Evolutionary conservation across 768 basidiomycete species (phyloP).

Genomic region (Udeniomyces megalosporus): DNA sequence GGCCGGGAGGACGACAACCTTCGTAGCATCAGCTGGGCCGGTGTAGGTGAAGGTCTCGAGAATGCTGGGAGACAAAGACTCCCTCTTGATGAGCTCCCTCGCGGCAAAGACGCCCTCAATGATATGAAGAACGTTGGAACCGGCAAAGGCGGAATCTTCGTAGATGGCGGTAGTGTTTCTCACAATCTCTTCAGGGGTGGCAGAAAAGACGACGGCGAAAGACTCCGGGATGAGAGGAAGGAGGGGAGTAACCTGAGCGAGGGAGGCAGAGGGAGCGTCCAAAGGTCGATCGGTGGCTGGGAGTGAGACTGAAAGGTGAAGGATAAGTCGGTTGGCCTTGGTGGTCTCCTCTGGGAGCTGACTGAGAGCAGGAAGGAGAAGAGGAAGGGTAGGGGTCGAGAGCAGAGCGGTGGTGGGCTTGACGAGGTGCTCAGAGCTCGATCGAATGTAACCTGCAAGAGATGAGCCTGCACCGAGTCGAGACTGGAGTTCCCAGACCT

Average conservation of each 20-base stretch:
- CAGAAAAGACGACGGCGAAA: slow-evolving; percentile 60
- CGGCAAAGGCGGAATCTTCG: slow-evolving; percentile 39
- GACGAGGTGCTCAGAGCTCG: neutral
- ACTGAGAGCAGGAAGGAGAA: slow-evolving; percentile 66
- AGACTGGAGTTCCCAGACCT: slow-evolving; percentile 56
- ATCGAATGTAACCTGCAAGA: slow-evolving; percentile 42
- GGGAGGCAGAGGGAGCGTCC: slow-evolving; percentile 28
- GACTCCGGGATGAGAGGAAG: slow-evolving; percentile 44
- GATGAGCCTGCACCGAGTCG: slow-evolving; percentile 67
- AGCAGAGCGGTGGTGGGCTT: slow-evolving; percentile 36
- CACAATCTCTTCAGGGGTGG: slow-evolving; percentile 64
- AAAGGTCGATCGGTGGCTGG: slow-evolving; percentile 1
- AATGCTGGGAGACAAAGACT: slow-evolving; percentile 27
- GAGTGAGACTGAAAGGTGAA: slow-evolving; percentile 61
- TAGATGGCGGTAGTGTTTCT: slow-evolving; percentile 67
- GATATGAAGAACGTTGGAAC: slow-evolving; percentile 54
- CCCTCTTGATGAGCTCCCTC: slow-evolving; percentile 46
- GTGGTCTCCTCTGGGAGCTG: slow-evolving; percentile 49
- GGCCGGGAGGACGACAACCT: slow-evolving; percentile 44
- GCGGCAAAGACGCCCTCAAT: slow-evolving; percentile 72
- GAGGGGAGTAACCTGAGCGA: slow-evolving; percentile 46
- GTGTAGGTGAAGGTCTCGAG: slow-evolving; percentile 57
- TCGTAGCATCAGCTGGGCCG: slow-evolving; percentile 47
- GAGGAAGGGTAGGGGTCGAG: slow-evolving; percentile 62
- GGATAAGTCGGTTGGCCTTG: slow-evolving; percentile 46